Conservation (phyloP, 2,329 filamentous ascomycete genomes). For the Emmonsiellopsis sp. region DNA sequence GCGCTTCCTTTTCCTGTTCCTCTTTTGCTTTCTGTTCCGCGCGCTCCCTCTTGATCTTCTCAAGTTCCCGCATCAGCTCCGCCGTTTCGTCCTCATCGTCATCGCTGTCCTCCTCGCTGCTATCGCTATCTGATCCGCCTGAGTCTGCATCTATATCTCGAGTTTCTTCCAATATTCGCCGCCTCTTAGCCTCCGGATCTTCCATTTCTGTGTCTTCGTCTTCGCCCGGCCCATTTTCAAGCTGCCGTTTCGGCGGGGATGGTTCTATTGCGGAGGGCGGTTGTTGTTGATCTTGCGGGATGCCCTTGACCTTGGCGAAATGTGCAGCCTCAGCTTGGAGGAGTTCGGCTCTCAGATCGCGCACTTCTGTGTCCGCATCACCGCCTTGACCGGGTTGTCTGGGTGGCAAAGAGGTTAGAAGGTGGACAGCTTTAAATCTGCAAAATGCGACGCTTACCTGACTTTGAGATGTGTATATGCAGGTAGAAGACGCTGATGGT, state of each 20-base stretch:
- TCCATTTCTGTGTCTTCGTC: constrained; percentile 43
- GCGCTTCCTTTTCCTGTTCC: constrained; percentile 70
- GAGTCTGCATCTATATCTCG: constrained; percentile 78
- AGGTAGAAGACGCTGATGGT: constrained; percentile 90
- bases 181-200: constrained; percentile 70
- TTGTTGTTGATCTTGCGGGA: constrained; percentile 31
- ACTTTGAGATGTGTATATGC: constrained; percentile 90
- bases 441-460: constrained; percentile 41
- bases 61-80: constrained; percentile 82
- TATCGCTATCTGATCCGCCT: constrained; percentile 51
- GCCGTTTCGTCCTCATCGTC: constrained; percentile 76
- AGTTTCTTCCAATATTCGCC: constrained; percentile 79
- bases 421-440: not conserved
- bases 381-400: constrained; percentile 84
- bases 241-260: constrained; percentile 52
- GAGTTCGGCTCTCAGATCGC: constrained; percentile 83
- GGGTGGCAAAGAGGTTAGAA: constrained; percentile 10
- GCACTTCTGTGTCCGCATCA: constrained; percentile 57
- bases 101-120: constrained; percentile 56
- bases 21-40: constrained; percentile 72
- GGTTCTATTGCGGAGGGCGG: constrained; percentile 21
- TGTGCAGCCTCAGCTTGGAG: constrained; percentile 80
- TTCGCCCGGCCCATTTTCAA: constrained; percentile 42
- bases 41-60: constrained; percentile 83
- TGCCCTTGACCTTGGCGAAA: constrained; percentile 73